Conservation (phyloP, 495 filamentous ascomycete genomes). For the Hyaloscypha hepaticicola region DNA sequence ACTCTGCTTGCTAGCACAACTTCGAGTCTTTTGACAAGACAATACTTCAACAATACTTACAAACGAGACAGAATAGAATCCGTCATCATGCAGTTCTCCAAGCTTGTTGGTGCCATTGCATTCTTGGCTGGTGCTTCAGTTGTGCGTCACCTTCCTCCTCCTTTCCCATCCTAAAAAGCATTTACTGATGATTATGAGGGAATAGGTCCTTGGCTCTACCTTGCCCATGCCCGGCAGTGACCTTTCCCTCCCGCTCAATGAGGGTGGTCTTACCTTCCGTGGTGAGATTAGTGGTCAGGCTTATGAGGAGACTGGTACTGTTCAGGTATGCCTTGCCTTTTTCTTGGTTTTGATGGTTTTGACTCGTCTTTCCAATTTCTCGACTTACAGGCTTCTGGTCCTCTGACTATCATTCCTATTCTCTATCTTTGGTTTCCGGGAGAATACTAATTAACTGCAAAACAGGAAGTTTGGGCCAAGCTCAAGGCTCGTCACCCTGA, state of each 20-base stretch:
- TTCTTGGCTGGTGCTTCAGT: not conserved
- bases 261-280: not conserved
- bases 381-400: too few species aligned
- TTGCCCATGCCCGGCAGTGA: not conserved
- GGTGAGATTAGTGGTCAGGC: not conserved
- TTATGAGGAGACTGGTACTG: not conserved
- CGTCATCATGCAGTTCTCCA: not conserved
- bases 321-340: not conserved
- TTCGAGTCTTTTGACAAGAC: too few species aligned
- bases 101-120: not conserved
- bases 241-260: not conserved
- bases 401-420: not conserved
- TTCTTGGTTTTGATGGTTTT: too few species aligned
- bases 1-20: too few species aligned
- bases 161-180: not conserved
- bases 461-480: not conserved
- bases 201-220: not conserved
- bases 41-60: not conserved
- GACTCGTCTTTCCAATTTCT: too few species aligned
- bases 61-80: too few species aligned
- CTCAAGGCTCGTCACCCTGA: not conserved
- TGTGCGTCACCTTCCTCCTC: not conserved
- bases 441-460: not conserved
- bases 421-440: not conserved
- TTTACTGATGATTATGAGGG: not conserved